phyloP scores from a whole-genome alignment of 352 stramenopile species.

The Phytopythium chamaehyphon region DNA sequence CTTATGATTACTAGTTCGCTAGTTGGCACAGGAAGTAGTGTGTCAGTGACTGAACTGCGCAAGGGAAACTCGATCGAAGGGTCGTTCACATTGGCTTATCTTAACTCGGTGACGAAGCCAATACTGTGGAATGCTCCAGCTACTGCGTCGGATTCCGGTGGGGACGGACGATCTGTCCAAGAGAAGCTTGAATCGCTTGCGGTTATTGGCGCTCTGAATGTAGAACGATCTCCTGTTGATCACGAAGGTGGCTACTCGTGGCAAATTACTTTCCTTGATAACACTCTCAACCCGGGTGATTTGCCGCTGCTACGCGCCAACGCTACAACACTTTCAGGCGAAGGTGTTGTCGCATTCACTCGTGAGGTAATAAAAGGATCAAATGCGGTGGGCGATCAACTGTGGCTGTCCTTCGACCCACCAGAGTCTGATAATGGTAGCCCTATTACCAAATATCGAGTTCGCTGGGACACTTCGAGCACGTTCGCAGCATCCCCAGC shows the following conservation, averaged over 20 bases:
- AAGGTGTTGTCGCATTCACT: conserved; percentile 37
- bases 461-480: conserved; percentile 60
- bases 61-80: conserved; percentile 69
- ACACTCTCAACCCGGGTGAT: conserved; percentile 56
- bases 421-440: conserved; percentile 56
- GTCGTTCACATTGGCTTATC: conserved; percentile 56
- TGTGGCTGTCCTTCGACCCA: conserved; percentile 76
- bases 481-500: conserved; percentile 45
- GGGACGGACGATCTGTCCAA: conserved; percentile 61
- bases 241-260: conserved; percentile 57
- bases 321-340: conserved; percentile 24
- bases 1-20: conserved; percentile 59
- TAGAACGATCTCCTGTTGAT: conserved; percentile 38
- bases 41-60: conserved; percentile 56
- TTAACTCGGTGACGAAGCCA: conserved; percentile 24
- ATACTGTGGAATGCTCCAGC: conserved; percentile 49
- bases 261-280: conserved; percentile 77
- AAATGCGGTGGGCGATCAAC: conserved; percentile 60
- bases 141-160: conserved; percentile 22
- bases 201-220: conserved; percentile 37
- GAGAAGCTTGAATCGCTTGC: conserved; percentile 67
- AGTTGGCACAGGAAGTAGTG: conserved; percentile 48
- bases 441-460: conserved; percentile 59
- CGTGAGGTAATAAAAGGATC: conserved; percentile 61
- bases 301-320: conserved; percentile 44